Evolutionary conservation across 805 yeast genomes (phyloP).

Genomic region (Metschnikowia matae): DNA sequence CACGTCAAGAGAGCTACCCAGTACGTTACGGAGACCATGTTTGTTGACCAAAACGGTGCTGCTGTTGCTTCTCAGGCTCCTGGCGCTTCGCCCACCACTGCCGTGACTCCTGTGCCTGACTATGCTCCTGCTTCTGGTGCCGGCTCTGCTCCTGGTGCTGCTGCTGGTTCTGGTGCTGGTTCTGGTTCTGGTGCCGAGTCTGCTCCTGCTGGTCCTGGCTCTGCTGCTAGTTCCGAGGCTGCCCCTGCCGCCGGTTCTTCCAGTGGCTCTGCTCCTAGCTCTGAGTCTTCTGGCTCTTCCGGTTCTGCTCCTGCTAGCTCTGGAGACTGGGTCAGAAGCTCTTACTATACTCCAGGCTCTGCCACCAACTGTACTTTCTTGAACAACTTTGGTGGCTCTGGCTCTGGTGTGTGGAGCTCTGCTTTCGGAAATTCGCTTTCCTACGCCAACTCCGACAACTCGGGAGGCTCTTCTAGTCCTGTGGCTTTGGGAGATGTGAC

Average conservation of each 20-base stretch:
- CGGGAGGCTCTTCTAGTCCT: constrained; percentile 65
- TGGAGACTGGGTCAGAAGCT: constrained; percentile 61
- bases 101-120: background rate
- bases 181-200: constrained; percentile 3
- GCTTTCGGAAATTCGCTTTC: constrained; percentile 92
- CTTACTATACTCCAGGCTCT: constrained; percentile 66
- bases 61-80: constrained; percentile 20
- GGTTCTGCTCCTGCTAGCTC: constrained; percentile 21
- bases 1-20: constrained; percentile 61
- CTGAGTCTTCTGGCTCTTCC: constrained; percentile 33
- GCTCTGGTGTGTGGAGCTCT: constrained; percentile 84
- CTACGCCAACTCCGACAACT: constrained; percentile 74
- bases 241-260: constrained; percentile 19
- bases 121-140: background rate
- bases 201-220: constrained; percentile 1
- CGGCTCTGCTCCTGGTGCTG: background rate
- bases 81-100: constrained; percentile 6
- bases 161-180: background rate
- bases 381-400: constrained; percentile 85
- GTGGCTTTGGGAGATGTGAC: constrained; percentile 65
- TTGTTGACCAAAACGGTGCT: constrained; percentile 58
- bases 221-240: constrained; percentile 11
- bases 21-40: constrained; percentile 74
- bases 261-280: constrained; percentile 25
- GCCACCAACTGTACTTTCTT: constrained; percentile 73